Percentiles rank a stretch among this genome's conserved stretches.
These are phyloP conservation scores for Pseudoscleropodium purum DNA, from an alignment of 225 moss, liverwort and hornwort species.

Conservation along the genomic window DNA sequence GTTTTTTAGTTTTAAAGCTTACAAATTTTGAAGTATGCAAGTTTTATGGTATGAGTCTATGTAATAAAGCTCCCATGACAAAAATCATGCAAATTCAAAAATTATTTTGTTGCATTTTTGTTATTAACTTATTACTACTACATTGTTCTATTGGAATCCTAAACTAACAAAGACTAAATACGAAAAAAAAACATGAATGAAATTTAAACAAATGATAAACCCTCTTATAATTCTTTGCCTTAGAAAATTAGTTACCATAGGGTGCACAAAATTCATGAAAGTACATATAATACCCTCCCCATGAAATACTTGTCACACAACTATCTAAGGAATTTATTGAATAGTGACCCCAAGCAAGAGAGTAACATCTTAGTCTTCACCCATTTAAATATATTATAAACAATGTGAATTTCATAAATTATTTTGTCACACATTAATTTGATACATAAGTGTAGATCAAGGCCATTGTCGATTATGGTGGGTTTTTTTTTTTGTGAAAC, in stretches of 20 bases:
- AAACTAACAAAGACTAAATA: too few relatives aligned
- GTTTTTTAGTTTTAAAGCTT: not conserved
- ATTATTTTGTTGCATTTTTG: not conserved
- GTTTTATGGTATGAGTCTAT: not conserved
- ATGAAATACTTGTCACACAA: fast-evolving
- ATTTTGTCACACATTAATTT: not conserved
- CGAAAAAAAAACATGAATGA: not conserved
- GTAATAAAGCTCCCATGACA: not conserved
- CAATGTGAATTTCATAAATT: not conserved
- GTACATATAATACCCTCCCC: not conserved
- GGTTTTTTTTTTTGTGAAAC: too few relatives aligned
- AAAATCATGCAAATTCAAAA: not conserved
- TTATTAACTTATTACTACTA: not conserved
- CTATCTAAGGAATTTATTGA: not conserved
- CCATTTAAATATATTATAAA: not conserved
- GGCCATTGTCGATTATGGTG: fast-evolving
- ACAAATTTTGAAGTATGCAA: not conserved
- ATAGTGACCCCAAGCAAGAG: fast-evolving
- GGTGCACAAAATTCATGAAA: not conserved
- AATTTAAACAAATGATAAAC: not conserved
- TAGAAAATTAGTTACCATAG: not conserved
- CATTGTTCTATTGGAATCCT: not conserved
- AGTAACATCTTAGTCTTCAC: not conserved
- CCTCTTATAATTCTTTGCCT: fast-evolving
- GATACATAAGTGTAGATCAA: not conserved